Percentiles rank a stretch among this genome's conserved stretches.
phyloP scores from a whole-genome alignment of 768 basidiomycete species.

The Boletus sp. region DNA sequence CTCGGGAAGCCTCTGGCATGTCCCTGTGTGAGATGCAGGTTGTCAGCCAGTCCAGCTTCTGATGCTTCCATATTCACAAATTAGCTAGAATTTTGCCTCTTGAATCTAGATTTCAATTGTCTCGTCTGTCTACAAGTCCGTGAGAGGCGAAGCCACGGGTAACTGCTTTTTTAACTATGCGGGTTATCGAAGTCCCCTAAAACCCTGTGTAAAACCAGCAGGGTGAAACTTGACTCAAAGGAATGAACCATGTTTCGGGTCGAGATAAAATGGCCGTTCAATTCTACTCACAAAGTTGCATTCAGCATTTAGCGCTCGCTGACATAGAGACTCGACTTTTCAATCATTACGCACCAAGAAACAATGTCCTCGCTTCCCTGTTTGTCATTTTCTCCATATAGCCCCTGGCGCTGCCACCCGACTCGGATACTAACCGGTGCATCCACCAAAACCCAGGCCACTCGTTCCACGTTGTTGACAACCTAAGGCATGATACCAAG shows the following conservation, averaged over 20 bases:
- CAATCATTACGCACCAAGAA: conserved; percentile 19
- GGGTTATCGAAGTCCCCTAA: no score
- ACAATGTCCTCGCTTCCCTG: conserved; percentile 30
- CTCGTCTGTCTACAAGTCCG: not conserved
- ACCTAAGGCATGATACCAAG: conserved; percentile 22
- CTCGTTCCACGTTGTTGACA: conserved; percentile 19
- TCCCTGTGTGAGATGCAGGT: not conserved
- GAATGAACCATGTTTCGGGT: not conserved
- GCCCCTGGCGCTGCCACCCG: conserved; percentile 24
- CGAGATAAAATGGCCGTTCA: not conserved
- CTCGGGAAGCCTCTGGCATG: no score
- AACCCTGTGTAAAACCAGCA: no score
- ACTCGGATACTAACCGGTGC: no score
- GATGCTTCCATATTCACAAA: not conserved
- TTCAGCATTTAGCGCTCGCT: not conserved
- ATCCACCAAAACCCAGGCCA: no score
- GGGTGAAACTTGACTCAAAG: not conserved
- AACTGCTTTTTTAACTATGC: not conserved
- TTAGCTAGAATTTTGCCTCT: no score
- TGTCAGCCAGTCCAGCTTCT: not conserved
- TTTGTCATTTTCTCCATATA: conserved; percentile 15
- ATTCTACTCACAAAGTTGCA: not conserved
- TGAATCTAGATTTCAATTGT: not conserved
- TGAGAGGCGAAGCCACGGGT: no score
- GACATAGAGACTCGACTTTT: not conserved